Conservation (phyloP, 1,284 basidiomycete species). For the Fomitopsis schrenkii region DNA sequence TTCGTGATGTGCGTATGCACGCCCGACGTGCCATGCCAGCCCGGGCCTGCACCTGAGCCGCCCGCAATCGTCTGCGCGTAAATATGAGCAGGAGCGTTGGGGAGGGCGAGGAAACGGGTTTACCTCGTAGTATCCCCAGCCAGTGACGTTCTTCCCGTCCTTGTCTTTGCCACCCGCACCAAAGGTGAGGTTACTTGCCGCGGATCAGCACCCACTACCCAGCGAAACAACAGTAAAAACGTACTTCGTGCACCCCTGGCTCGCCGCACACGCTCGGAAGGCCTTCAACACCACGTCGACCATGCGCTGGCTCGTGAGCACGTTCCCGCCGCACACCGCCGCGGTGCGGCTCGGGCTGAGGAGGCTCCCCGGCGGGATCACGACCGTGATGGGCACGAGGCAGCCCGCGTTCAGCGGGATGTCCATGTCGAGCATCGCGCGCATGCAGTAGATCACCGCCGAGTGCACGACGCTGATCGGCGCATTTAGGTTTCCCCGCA, state of each 20-base stretch:
- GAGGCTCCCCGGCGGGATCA: constrained; percentile 78
- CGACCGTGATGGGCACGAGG: constrained; percentile 77
- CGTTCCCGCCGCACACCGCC: constrained; percentile 92
- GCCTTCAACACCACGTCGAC: constrained; percentile 95
- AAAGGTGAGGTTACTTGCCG: constrained; percentile 81
- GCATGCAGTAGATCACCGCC: constrained; percentile 94
- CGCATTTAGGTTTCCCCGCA: constrained; percentile 87
- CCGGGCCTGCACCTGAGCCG: constrained; percentile 87
- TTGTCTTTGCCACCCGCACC: constrained; percentile 85
- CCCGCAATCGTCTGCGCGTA: constrained; percentile 81
- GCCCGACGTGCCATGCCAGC: constrained; percentile 88
- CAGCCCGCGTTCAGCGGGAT: constrained; percentile 96
- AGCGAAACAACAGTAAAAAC: constrained; percentile 18
- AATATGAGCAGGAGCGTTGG: neutral
- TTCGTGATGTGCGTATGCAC: constrained; percentile 93
- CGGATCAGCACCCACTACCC: neutral
- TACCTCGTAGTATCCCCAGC: constrained; percentile 96
- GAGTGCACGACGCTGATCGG: constrained; percentile 88
- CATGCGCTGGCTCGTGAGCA: constrained; percentile 89
- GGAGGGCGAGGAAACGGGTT: constrained; percentile 6
- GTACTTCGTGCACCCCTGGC: constrained; percentile 91
- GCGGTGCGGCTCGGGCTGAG: constrained; percentile 83
- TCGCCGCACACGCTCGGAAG: constrained; percentile 90
- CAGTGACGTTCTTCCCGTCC: constrained; percentile 70
- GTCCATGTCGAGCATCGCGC: constrained; percentile 88